Percentiles rank a stretch among this genome's conserved stretches.
Evolutionary conservation across 2,329 filamentous ascomycete species (phyloP).

Genomic region (Emericellopsis atlantica): DNA sequence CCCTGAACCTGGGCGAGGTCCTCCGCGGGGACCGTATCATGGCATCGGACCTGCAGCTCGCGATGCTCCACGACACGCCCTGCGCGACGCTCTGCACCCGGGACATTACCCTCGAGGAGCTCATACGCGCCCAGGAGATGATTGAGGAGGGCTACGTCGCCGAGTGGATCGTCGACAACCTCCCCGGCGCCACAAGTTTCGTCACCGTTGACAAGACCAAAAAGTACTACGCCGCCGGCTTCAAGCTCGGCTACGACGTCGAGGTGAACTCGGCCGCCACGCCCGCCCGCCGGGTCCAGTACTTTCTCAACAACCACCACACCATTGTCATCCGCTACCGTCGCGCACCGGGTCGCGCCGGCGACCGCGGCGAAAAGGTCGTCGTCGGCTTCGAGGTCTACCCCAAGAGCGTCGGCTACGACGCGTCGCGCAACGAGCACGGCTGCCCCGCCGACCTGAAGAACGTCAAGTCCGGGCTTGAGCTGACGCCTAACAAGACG

Average conservation of each 20-base stretch:
- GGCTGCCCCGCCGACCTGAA: conserved; percentile 60
- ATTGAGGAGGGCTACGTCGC: conserved; percentile 73
- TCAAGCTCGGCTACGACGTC: conserved; percentile 69
- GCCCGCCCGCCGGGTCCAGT: conserved; percentile 21
- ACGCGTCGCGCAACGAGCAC: conserved; percentile 42
- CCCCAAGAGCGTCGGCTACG: conserved; percentile 63
- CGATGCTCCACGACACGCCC: conserved; percentile 63
- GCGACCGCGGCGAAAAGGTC: conserved; percentile 60
- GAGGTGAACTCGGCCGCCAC: conserved; percentile 22
- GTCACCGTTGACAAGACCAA: conserved; percentile 72
- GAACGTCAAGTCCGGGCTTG: conserved; percentile 49
- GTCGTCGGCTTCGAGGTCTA: conserved; percentile 87
- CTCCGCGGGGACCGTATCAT: conserved; percentile 77
- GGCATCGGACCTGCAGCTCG: conserved; percentile 70
- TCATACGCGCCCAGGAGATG: conserved; percentile 57
- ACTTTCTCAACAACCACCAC: conserved; percentile 79
- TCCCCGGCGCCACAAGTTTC: conserved; percentile 80
- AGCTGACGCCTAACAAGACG: conserved; percentile 54
- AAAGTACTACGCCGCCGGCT: conserved; percentile 83
- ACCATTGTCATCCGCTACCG: conserved; percentile 74
- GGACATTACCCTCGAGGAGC: conserved; percentile 48
- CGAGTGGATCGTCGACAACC: conserved; percentile 88
- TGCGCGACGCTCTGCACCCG: conserved; percentile 62
- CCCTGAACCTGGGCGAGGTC: conserved; percentile 77
- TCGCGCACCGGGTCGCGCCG: conserved; percentile 54